Base-by-base conservation (phyloP, 1,139 yeast species). In the Spathaspora sp. region DNA sequence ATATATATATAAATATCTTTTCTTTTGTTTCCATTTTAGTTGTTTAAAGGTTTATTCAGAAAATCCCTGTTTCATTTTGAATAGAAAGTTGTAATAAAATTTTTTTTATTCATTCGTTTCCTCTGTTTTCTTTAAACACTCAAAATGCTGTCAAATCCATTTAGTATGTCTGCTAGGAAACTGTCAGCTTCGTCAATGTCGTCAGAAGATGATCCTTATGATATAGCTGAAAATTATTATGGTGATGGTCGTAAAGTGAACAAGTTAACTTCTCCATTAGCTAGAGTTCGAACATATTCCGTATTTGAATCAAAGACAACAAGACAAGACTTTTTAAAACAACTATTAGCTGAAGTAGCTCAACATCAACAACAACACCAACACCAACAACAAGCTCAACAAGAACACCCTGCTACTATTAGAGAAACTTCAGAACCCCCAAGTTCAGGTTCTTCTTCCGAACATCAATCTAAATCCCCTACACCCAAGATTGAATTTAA, bases 191-290 rank as follows among this genome's bases (percentile, higher is more conserved):
- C 46, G 9, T 51, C 55, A 15, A 70, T 77, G 2, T 54, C 68
- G 2, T 57, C 67, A 29, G 82, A 75, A 10, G 67, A 68, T 39
- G 86, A 83, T 59, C 95, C 95, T 0, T 84, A 73, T 54, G 85
- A 85, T 15, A 67, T 70, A 13, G 80, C 95, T 0, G 93, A 86
- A 47, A 72, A 76, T 26, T 88, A 88, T 60, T 87, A 87, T 61
- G 89, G 90, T 3, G 82, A 86, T 2, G 80, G 83, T 2, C 63
- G 78, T n/a, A 63, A 59, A 44, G 65, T 70, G 1, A 60, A 64
- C 11, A 66, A 61, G 46, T 56, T 62, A 38, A 42, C 45, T 7
- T 65, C 78, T 10, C 68, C 61, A 45, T 56, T 66, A 31, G 77
- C 74, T 27, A 65, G 82, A 48, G 73, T 72, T 3, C 65, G 87